Evolutionary conservation across 2,329 filamentous ascomycete genomes (phyloP).

Genomic region (Dactylellina sp.): DNA sequence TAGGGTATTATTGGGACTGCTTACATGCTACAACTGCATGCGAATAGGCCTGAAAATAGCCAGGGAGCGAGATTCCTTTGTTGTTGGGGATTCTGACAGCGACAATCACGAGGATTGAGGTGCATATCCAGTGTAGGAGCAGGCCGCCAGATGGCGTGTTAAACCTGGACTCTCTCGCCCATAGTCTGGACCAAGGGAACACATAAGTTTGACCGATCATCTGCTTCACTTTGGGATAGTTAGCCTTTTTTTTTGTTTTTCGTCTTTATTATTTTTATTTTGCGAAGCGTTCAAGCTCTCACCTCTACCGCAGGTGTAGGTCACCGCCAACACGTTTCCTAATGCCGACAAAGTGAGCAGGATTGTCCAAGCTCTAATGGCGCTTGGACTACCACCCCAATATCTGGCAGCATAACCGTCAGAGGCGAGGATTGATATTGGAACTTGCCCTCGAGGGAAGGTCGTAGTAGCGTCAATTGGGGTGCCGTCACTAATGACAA

Average conservation of each 20-base stretch:
- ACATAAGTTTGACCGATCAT: constrained; percentile 63
- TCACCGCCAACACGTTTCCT: constrained; percentile 62
- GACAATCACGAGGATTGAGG: constrained; percentile 60
- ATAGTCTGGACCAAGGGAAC: constrained; percentile 63
- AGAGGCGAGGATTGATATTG: constrained; percentile 26
- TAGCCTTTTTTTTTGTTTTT: neutral
- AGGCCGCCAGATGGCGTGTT: constrained; percentile 63
- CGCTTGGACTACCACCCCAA: constrained; percentile 24
- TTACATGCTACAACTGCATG: constrained; percentile 43
- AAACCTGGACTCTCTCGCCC: constrained; percentile 63
- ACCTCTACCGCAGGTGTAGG: constrained; percentile 50
- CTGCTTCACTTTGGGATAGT: constrained; percentile 61
- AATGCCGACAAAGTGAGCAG: constrained; percentile 53
- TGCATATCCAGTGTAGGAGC: constrained; percentile 63
- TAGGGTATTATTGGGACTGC: neutral
- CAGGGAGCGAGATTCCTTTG: constrained; percentile 29
- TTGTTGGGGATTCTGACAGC: constrained; percentile 35
- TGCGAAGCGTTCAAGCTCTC: constrained; percentile 9
- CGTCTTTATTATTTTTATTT: neutral
- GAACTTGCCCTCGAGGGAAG: neutral
- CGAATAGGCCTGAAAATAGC: constrained; percentile 41
- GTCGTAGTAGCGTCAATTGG: neutral
- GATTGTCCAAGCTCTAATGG: constrained; percentile 34
- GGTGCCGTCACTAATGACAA: constrained; percentile 10
- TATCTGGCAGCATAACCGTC: constrained; percentile 42